These are phyloP conservation scores for Stephania yunnanensis DNA, from an alignment of 164 flowering plant species.

Conservation along the genomic window DNA sequence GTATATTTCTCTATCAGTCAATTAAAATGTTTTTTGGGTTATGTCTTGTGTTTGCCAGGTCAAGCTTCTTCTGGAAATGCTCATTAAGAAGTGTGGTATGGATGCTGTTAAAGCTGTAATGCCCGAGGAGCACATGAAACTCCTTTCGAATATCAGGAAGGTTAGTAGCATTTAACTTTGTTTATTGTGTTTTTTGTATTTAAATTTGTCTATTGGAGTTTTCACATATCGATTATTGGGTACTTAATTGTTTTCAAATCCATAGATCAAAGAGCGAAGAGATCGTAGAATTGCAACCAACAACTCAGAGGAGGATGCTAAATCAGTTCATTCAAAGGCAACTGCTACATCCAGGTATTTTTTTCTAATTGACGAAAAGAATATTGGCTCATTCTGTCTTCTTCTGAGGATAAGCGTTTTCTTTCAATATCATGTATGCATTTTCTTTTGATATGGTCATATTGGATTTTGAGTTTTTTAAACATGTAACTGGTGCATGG, in stretches of 20 bases:
- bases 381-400: background rate
- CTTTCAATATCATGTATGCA: background rate
- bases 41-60: conserved; percentile 36
- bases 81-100: conserved; percentile 82
- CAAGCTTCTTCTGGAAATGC: conserved; percentile 87
- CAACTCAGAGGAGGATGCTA: conserved; percentile 42
- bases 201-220: background rate
- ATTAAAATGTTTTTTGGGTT: background rate
- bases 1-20: too few species aligned
- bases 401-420: background rate
- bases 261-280: conserved; percentile 72
- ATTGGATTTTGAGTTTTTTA: background rate
- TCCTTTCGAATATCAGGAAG: conserved; percentile 89
- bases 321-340: conserved; percentile 63
- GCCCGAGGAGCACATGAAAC: conserved; percentile 97
- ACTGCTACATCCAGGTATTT: conserved; percentile 71
- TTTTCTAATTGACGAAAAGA: background rate
- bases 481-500: background rate
- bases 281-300: conserved; percentile 46
- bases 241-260: background rate
- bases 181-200: background rate
- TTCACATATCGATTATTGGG: background rate
- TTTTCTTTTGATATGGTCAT: background rate
- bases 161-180: conserved; percentile 26
- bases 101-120: conserved; percentile 94